phyloP scores from a whole-genome alignment of 768 basidiomycete genomes.

The Psilocybe cubensis region DNA sequence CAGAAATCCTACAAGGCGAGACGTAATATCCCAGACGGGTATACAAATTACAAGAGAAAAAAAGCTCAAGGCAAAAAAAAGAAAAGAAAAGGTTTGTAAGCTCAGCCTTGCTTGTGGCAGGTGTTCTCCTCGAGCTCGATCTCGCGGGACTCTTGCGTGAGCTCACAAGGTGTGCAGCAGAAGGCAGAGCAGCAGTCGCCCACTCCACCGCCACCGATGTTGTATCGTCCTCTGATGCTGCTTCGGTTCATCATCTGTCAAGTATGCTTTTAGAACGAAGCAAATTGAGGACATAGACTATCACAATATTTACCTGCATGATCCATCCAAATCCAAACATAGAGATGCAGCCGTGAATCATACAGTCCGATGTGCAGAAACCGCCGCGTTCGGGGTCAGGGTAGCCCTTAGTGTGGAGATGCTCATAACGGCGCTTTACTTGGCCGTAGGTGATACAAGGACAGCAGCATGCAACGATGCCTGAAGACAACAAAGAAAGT shows the following conservation, averaged over 20 bases:
- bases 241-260: constrained; percentile 41
- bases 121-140: constrained; percentile 33
- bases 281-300: background rate
- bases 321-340: constrained; percentile 39
- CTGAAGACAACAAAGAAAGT: constrained; percentile 21
- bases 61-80: background rate
- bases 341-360: constrained; percentile 33
- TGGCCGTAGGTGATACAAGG: constrained; percentile 47
- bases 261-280: background rate
- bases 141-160: constrained; percentile 53
- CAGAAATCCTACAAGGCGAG: background rate
- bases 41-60: background rate
- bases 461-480: constrained; percentile 39
- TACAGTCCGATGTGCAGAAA: constrained; percentile 38
- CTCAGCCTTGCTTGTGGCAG: constrained; percentile 11
- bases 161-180: constrained; percentile 52
- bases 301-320: constrained; percentile 48
- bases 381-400: constrained; percentile 43
- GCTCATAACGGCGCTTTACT: constrained; percentile 42
- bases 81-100: background rate
- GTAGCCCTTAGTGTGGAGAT: constrained; percentile 36
- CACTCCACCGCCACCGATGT: constrained; percentile 43
- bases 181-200: constrained; percentile 43
- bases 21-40: background rate
- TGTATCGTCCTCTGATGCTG: constrained; percentile 44